These are phyloP conservation scores for Termitomyces eurrhizus DNA, from an alignment of 768 basidiomycete species.

Conservation along the genomic window DNA sequence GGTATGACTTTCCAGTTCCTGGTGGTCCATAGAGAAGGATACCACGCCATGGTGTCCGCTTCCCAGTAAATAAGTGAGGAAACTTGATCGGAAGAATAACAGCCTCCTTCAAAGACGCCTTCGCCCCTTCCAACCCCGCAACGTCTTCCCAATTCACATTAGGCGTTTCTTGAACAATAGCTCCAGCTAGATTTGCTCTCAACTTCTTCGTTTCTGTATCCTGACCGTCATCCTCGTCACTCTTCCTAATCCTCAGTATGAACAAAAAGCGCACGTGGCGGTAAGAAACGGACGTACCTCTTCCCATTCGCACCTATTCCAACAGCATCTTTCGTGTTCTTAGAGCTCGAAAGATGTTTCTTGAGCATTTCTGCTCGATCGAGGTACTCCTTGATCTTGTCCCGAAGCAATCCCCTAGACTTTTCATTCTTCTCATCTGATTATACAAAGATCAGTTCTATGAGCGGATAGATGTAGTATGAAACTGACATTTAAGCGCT, in stretches of 20 bases:
- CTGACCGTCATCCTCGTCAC: conserved; percentile 62
- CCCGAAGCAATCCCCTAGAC: conserved; percentile 78
- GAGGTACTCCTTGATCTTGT: conserved; percentile 90
- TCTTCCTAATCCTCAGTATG: conserved; percentile 29
- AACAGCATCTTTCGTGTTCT: conserved; percentile 44
- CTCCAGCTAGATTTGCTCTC: conserved; percentile 81
- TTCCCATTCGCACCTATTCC: conserved; percentile 42
- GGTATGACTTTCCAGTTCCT: conserved; percentile 94
- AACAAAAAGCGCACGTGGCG: background rate
- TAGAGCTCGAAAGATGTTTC: conserved; percentile 76
- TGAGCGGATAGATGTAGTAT: background rate
- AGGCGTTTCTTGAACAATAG: conserved; percentile 90
- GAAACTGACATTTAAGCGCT: conserved; percentile 78
- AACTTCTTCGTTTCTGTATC: conserved; percentile 97
- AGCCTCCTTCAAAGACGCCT: conserved; percentile 95
- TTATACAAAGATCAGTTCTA: conserved; percentile 3
- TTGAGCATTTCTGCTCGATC: conserved; percentile 90
- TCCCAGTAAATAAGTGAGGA: conserved; percentile 97
- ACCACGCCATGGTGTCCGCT: conserved; percentile 95
- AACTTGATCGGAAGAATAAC: conserved; percentile 99
- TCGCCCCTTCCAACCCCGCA: conserved; percentile 92
- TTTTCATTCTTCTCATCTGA: conserved; percentile 93
- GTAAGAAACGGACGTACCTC: conserved; percentile 30
- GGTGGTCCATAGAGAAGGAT: conserved; percentile 97
- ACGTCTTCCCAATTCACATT: conserved; percentile 99